A percentile compares a stretch with the other conserved stretches of the same genome.
These are phyloP conservation scores for Lyophyllum semitale DNA, from an alignment of 768 basidiomycete genomes.

Conservation along the genomic window DNA sequence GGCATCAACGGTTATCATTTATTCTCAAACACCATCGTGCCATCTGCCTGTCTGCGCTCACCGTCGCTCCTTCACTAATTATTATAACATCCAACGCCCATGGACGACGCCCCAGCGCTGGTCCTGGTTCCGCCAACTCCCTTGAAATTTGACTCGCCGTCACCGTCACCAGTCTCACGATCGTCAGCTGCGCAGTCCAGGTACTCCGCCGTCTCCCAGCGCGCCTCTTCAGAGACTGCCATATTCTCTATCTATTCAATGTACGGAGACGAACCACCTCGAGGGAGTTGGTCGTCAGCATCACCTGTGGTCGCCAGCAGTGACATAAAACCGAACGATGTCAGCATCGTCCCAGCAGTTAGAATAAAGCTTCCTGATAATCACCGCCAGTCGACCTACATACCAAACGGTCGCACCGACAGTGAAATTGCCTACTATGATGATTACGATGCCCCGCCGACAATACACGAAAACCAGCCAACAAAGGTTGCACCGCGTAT, in stretches of 20 bases:
- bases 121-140: slow-evolving; percentile 37
- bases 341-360: slow-evolving; percentile 30
- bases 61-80: slow-evolving; percentile 1
- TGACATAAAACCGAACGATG: slow-evolving; percentile 37
- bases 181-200: slow-evolving; percentile 29
- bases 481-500: slow-evolving; percentile 21
- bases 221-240: slow-evolving; percentile 69
- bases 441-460: background rate
- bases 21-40: background rate
- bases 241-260: slow-evolving; percentile 87
- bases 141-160: slow-evolving; percentile 20
- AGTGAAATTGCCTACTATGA: slow-evolving; percentile 15
- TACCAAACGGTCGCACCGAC: slow-evolving; percentile 22
- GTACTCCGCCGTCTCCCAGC: slow-evolving; percentile 39
- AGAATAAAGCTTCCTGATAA: slow-evolving; percentile 31
- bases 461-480: slow-evolving; percentile 3
- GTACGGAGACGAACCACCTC: slow-evolving; percentile 65
- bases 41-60: slow-evolving; percentile 4
- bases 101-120: slow-evolving; percentile 44
- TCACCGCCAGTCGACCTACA: slow-evolving; percentile 26
- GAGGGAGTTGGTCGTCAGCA: slow-evolving; percentile 49
- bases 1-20: background rate
- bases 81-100: slow-evolving; percentile 9
- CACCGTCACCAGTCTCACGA: slow-evolving; percentile 30
- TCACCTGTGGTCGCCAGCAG: slow-evolving; percentile 20